These are phyloP conservation scores for Starmerella lactis-condensi DNA, from an alignment of 805 yeast genomes.

Conservation along the genomic window DNA sequence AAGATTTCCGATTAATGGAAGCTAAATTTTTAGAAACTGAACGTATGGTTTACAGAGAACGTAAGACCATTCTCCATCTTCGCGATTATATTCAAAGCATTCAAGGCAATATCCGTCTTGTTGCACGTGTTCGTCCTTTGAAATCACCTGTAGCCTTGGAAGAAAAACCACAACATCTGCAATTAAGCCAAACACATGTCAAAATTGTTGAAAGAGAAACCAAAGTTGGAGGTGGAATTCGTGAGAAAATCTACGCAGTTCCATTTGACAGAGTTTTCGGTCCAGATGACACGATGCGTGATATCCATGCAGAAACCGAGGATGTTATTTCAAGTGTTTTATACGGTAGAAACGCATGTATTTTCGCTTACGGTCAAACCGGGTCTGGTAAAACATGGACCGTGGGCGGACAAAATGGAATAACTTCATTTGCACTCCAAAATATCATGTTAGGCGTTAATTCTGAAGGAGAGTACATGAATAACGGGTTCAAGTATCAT, in stretches of 20 bases:
- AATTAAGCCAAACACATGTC: conserved; percentile 2
- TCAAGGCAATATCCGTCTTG: conserved; percentile 82
- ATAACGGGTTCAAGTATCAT: conserved; percentile 26
- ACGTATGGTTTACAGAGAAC: too few relatives aligned
- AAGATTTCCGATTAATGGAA: too few relatives aligned
- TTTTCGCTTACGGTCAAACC: conserved; percentile 94
- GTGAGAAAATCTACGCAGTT: conserved; percentile 23
- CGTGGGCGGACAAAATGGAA: conserved; percentile 63
- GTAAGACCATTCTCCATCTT: conserved; percentile 31
- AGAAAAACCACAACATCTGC: conserved; percentile 11
- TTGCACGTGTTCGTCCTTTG: conserved; percentile 63
- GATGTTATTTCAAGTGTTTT: conserved; percentile 70
- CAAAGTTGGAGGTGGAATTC: conserved; percentile 2
- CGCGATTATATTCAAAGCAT: conserved; percentile 68
- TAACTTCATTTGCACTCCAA: conserved; percentile 57
- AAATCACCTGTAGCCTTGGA: conserved; percentile 8
- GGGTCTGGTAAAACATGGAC: conserved; percentile 91
- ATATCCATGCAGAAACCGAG: conserved; percentile 66
- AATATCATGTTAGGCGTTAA: conserved; percentile 45
- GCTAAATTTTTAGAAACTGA: too few relatives aligned
- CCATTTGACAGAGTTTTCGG: conserved; percentile 65
- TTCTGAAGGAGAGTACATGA: conserved; percentile 28
- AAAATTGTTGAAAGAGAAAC: conserved; percentile 1
- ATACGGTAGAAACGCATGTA: conserved; percentile 82
- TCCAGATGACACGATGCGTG: conserved; percentile 33